These are phyloP conservation scores for Ganoderma lingzhi DNA, from an alignment of 1,284 basidiomycete genomes.

Conservation along the genomic window DNA sequence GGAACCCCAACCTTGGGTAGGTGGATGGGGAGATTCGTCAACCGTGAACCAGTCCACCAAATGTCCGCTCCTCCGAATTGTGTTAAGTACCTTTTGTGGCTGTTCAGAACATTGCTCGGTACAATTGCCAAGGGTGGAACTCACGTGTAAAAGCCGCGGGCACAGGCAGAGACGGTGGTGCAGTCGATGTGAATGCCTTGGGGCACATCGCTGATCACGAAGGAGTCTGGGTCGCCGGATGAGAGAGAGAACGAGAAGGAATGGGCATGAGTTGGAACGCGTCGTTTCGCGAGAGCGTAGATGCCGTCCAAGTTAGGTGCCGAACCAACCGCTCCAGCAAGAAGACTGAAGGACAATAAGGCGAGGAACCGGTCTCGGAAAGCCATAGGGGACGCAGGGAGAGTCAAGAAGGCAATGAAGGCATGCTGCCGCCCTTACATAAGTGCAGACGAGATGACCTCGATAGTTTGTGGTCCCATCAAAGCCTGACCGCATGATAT, in stretches of 20 bases:
- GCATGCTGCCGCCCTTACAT: background rate
- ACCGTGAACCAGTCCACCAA: conserved; percentile 53
- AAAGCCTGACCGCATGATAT: background rate
- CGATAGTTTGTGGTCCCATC: background rate
- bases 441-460: background rate
- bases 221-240: conserved; percentile 37
- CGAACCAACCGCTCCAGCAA: conserved; percentile 1
- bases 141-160: conserved; percentile 42
- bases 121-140: conserved; percentile 1
- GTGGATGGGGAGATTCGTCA: conserved; percentile 40
- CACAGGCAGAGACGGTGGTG: conserved; percentile 41
- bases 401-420: background rate
- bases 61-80: conserved; percentile 49
- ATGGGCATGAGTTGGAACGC: conserved; percentile 38
- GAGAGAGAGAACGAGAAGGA: conserved; percentile 39
- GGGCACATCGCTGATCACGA: conserved; percentile 36
- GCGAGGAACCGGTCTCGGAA: conserved; percentile 1
- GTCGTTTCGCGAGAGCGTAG: conserved; percentile 39
- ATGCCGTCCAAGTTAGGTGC: conserved; percentile 33
- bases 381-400: background rate
- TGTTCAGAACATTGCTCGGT: background rate
- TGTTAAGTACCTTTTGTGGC: conserved; percentile 45
- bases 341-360: conserved; percentile 16
- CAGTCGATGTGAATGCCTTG: conserved; percentile 39
- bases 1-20: conserved; percentile 44